phyloP scores from a whole-genome alignment of 305 asterid species.

The Rubia balearica region DNA sequence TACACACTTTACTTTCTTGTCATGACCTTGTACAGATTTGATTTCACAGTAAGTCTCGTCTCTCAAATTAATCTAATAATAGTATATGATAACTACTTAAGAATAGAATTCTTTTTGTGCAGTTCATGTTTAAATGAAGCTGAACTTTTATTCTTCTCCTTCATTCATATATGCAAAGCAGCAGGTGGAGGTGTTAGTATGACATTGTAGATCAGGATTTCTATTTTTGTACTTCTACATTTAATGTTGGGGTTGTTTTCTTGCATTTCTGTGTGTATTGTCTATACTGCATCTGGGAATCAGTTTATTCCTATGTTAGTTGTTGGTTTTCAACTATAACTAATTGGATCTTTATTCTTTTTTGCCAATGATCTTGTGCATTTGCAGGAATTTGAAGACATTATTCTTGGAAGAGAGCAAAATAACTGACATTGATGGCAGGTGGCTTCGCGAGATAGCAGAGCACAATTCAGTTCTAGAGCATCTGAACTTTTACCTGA shows the following conservation, averaged over 20 bases:
- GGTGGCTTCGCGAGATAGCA: slow-evolving; percentile 86
- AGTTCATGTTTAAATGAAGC: background rate
- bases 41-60: background rate
- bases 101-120: background rate
- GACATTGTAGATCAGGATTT: background rate
- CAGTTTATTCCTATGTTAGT: background rate
- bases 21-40: background rate
- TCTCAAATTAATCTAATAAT: background rate
- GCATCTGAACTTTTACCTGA: slow-evolving; percentile 67
- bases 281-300: background rate
- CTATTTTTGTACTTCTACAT: background rate
- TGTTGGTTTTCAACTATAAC: background rate
- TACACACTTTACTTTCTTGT: background rate
- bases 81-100: background rate
- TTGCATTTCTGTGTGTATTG: background rate
- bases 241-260: background rate
- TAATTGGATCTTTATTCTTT: background rate
- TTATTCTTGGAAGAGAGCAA: slow-evolving; percentile 76
- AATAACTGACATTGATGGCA: slow-evolving; percentile 58
- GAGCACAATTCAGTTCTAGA: slow-evolving; percentile 59
- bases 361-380: background rate
- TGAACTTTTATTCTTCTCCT: background rate
- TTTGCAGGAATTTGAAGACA: slow-evolving; percentile 56
- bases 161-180: background rate
- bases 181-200: background rate